Conservation (phyloP, 208 protist species). For the Crithidia bombi region DNA sequence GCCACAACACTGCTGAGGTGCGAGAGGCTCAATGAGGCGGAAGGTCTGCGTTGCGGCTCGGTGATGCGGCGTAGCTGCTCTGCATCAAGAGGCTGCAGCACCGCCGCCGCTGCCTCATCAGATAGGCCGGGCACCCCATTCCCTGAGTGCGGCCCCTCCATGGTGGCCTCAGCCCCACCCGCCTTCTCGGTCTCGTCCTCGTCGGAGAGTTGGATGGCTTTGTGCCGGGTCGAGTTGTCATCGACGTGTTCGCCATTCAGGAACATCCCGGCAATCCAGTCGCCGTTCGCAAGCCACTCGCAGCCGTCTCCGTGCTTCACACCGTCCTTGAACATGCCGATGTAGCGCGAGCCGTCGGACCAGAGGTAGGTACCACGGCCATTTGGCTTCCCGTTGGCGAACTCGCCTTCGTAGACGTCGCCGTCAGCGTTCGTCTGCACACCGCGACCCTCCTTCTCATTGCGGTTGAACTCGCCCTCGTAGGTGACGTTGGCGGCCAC, state of each 20-base stretch:
- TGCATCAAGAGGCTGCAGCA: constrained; percentile 49
- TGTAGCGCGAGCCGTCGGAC: constrained; percentile 81
- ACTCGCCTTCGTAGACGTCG: constrained; percentile 88
- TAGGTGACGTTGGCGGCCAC: constrained; percentile 47
- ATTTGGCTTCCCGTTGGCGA: constrained; percentile 68
- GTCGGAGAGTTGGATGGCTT: constrained; percentile 20
- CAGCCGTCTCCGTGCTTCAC: constrained; percentile 86
- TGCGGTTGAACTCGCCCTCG: constrained; percentile 76
- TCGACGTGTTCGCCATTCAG: constrained; percentile 78
- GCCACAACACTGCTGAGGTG: neutral
- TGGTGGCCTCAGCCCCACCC: neutral
- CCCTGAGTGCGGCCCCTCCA: neutral
- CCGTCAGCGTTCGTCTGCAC: constrained; percentile 74
- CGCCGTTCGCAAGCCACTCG: constrained; percentile 80
- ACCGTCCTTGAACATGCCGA: constrained; percentile 85
- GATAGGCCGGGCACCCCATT: constrained; percentile 12
- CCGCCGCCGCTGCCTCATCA: constrained; percentile 29
- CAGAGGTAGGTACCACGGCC: constrained; percentile 83
- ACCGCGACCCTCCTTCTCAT: constrained; percentile 81
- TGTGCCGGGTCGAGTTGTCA: constrained; percentile 54
- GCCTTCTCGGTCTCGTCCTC: constrained; percentile 13
- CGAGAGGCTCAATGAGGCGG: constrained; percentile 5
- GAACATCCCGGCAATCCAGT: constrained; percentile 80
- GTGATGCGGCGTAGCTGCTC: constrained; percentile 53
- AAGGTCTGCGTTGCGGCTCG: constrained; percentile 25